Evolutionary conservation across 1,139 yeast species (phyloP).

Genomic region (Suhomyces terraborum): DNA sequence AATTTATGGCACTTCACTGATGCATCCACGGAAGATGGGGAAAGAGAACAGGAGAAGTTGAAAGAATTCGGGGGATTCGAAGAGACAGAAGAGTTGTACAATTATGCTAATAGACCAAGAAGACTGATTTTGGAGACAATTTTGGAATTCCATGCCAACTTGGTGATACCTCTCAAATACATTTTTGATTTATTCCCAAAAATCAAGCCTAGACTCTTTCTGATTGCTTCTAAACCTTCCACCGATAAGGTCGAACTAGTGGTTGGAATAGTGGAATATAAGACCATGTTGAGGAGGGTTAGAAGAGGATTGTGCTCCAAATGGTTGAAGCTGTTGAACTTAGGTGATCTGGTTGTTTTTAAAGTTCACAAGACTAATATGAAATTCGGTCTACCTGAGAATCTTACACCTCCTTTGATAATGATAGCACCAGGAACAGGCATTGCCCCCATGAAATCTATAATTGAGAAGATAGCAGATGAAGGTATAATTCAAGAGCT

Average conservation of each 20-base stretch:
- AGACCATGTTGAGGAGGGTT: conserved; percentile 72
- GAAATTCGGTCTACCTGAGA: conserved; percentile 26
- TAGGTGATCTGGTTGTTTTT: conserved; percentile 55
- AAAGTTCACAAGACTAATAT: conserved; percentile 54
- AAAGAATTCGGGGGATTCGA: conserved; percentile 72
- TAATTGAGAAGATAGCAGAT: conserved; percentile 45
- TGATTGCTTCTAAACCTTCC: conserved; percentile 68
- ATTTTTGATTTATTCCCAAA: conserved; percentile 76
- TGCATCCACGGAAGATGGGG: conserved; percentile 44
- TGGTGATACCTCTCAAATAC: conserved; percentile 72
- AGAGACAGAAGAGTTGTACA: conserved; percentile 77
- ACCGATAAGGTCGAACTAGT: conserved; percentile 56
- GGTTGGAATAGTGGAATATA: conserved; percentile 83
- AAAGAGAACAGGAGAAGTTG: conserved; percentile 71
- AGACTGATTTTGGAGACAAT: conserved; percentile 83
- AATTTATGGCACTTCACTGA: conserved; percentile 72
- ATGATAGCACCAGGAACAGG: conserved; percentile 93
- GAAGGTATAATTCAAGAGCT: conserved; percentile 27
- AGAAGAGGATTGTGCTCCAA: conserved; percentile 84
- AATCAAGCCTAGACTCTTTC: conserved; percentile 78
- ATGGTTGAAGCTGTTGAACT: conserved; percentile 59
- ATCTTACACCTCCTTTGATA: conserved; percentile 52
- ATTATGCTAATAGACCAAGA: conserved; percentile 90
- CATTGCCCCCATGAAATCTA: conserved; percentile 80
- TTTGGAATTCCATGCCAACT: conserved; percentile 70